phyloP scores from a whole-genome alignment of 352 stramenopile genomes.

The Globisporangium okanoganense region DNA sequence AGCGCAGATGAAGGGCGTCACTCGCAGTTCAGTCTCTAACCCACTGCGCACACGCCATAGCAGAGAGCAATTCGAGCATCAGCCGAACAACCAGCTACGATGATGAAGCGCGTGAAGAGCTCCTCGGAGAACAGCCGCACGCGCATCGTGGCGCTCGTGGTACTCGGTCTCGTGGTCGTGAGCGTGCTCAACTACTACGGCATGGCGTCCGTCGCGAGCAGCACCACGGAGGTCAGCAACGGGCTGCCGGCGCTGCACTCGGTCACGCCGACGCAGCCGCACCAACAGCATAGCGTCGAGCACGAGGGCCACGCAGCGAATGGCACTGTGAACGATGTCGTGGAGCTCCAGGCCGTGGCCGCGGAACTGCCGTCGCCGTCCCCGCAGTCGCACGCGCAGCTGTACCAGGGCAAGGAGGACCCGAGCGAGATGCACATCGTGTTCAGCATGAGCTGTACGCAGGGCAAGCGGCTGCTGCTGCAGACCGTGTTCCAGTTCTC shows the following conservation, averaged over 20 bases:
- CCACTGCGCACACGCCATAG: too few species aligned
- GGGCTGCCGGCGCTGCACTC: slow-evolving; percentile 20
- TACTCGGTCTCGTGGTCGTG: slow-evolving; percentile 19
- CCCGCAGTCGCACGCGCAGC: neutral
- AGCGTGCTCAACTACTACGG: slow-evolving; percentile 32
- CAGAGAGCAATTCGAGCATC: neutral
- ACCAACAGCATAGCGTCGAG: neutral
- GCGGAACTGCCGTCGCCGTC: neutral
- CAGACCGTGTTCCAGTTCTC: slow-evolving; percentile 22
- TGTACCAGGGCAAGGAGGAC: slow-evolving; percentile 26
- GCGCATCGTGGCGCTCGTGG: slow-evolving; percentile 18
- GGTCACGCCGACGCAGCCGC: slow-evolving; percentile 5
- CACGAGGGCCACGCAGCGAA: neutral
- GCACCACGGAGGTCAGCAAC: slow-evolving; percentile 1
- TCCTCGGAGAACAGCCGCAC: slow-evolving; percentile 3
- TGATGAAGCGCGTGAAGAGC: slow-evolving; percentile 14
- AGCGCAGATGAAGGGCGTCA: neutral
- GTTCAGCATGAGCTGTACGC: slow-evolving; percentile 26
- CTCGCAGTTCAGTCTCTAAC: too few species aligned
- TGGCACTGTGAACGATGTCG: neutral
- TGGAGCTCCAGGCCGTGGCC: neutral
- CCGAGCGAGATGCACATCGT: slow-evolving; percentile 33
- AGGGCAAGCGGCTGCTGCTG: slow-evolving; percentile 19
- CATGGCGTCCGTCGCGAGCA: slow-evolving; percentile 18
- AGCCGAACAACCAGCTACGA: neutral